phyloP scores from a whole-genome alignment of 345 rosid genomes.

The Clausena lansium region DNA sequence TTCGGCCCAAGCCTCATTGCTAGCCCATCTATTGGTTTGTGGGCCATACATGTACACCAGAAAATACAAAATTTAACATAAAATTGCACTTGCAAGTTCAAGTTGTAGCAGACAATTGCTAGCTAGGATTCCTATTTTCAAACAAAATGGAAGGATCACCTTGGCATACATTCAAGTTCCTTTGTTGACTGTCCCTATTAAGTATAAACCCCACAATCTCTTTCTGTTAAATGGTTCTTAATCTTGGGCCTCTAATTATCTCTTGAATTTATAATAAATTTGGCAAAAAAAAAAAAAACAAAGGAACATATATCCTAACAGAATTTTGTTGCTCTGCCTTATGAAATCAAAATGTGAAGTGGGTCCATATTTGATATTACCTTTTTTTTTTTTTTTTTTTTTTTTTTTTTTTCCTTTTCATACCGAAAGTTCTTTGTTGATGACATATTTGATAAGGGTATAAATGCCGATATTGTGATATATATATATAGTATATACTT shows the following conservation, averaged over 20 bases:
- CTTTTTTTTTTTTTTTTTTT: not conserved
- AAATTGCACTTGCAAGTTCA: no score
- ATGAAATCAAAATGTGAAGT: not conserved
- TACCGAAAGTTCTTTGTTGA: conserved; percentile 18
- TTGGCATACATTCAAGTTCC: no score
- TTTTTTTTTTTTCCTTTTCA: not conserved
- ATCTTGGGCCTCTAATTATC: not conserved
- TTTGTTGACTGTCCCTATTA: no score
- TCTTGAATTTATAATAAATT: not conserved
- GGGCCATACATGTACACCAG: not conserved
- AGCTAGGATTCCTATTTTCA: not conserved
- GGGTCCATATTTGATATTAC: not conserved
- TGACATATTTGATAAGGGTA: conserved; percentile 19
- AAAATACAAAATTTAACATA: no score
- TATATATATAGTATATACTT: not conserved
- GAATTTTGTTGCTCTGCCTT: not conserved
- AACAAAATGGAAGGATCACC: not conserved
- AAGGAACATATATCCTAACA: not conserved
- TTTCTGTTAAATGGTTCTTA: not conserved
- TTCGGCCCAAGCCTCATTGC: not conserved
- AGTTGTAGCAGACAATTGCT: no score
- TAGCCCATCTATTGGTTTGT: not conserved
- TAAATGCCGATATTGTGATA: conserved; percentile 5
- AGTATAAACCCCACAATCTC: no score
- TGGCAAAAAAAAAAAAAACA: not conserved